Base-by-base conservation (phyloP, 2,329 filamentous ascomycete species). In the Scortechinia acanthostroma region DNA sequence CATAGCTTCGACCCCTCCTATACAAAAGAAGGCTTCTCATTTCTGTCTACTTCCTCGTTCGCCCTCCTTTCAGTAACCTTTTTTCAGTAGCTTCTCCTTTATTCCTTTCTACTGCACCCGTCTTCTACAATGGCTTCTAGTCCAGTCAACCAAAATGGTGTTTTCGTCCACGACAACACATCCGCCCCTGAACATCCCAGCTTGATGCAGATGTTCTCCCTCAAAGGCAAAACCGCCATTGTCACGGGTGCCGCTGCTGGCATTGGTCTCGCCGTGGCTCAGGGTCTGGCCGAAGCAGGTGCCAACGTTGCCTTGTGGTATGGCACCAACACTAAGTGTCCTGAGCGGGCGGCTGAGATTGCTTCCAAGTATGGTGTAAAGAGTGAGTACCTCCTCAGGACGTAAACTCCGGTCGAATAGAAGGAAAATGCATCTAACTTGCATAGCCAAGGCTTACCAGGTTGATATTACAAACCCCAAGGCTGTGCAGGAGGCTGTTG, bases 231-330 rank as follows among this genome's bases (percentile, higher is more conserved):
- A 33, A 69, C 64, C 3, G 66, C 68, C 5, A 55, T 71, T 14
- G 60, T 72, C 3, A 72, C 70, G 2, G 69, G 70, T 17, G 70
- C 66, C n/a, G 64, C 65, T 5, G 56, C 64, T 43, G 70, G 69
- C 4, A 65, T 63, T 43, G 69, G 69, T 4, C 60, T 71, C 2
- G 61, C 64, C 4, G 68, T 70, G 47, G 66, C 64, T 2, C 52
- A 64, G 45, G 68, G 63, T 2, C 61, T 71, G 1, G 66, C 67
- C 16, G 68, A 71, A 54, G 66, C 64, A 16, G 68, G 66, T 2
- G 68, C 67, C 4, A 55, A 70, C 46, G 56, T 71, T 15, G 67
- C 64, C 14, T 49, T 47, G 13, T 40, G 10, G 17, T 40, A 40
- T 17, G 20, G 10, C 10, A 40, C 6, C 28, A 47, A 45, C 14